phyloP scores from a whole-genome alignment of 2,329 filamentous ascomycete species.

The Epicoccum nigrum region DNA sequence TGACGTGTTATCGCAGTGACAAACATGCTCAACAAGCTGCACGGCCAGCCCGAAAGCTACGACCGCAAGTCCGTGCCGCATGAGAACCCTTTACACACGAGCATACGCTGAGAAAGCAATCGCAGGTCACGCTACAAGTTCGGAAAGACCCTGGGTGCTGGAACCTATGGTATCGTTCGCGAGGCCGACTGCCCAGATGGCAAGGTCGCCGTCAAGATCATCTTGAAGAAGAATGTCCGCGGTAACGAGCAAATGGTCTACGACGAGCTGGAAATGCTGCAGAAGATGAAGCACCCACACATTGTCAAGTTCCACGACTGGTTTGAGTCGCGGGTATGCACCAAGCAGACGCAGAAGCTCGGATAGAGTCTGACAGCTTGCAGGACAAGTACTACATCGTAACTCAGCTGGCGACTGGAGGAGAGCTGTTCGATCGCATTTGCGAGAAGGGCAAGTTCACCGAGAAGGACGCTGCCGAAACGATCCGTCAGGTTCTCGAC shows the following conservation, averaged over 20 bases:
- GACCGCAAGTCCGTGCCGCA: slow-evolving; percentile 81
- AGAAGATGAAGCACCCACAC: slow-evolving; percentile 87
- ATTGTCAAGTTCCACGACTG: slow-evolving; percentile 98
- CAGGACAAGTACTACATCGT: slow-evolving; percentile 99
- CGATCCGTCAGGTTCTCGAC: slow-evolving; percentile 89
- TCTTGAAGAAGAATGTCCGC: slow-evolving; percentile 98
- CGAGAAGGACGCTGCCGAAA: slow-evolving; percentile 95
- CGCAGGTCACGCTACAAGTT: slow-evolving; percentile 84
- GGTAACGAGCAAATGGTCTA: slow-evolving; percentile 99
- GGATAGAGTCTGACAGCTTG: slow-evolving; percentile 23
- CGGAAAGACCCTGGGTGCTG: slow-evolving; percentile 90
- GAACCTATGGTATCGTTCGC: slow-evolving; percentile 97
- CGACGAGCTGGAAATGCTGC: slow-evolving; percentile 93
- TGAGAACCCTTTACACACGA: slow-evolving; percentile 23
- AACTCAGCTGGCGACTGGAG: slow-evolving; percentile 92
- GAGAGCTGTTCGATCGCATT: slow-evolving; percentile 96
- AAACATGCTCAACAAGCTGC: slow-evolving; percentile 92
- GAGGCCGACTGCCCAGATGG: slow-evolving; percentile 86
- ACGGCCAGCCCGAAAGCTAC: slow-evolving; percentile 96
- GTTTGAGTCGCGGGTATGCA: slow-evolving; percentile 91
- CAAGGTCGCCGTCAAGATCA: slow-evolving; percentile 97
- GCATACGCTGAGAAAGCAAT: slow-evolving; percentile 38
- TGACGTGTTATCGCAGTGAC: slow-evolving; percentile 63
- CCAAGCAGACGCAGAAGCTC: not conserved
- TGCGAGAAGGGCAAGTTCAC: slow-evolving; percentile 98